These are phyloP conservation scores for Trichoderma pleuroti DNA, from an alignment of 2,329 filamentous ascomycete species.

Conservation along the genomic window DNA sequence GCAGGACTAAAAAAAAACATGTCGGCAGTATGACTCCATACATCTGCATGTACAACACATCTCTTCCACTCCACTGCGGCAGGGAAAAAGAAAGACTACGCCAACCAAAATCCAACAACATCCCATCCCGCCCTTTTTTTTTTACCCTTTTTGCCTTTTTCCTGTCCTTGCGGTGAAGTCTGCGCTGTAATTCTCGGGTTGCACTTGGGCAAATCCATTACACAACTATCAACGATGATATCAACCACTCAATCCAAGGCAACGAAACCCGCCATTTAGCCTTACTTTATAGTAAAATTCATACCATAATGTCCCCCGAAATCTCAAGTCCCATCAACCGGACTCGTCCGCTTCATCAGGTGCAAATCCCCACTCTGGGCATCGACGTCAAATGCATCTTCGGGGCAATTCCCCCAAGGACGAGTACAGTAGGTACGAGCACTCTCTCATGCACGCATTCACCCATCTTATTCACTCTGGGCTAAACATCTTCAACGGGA, in stretches of 20 bases:
- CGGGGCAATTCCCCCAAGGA: background rate
- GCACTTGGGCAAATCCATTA: no score
- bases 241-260: background rate
- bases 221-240: background rate
- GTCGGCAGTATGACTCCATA: conserved; percentile 11
- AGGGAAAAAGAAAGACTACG: background rate
- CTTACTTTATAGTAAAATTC: background rate
- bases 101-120: background rate
- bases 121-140: background rate
- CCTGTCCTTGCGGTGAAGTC: background rate
- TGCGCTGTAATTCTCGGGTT: background rate
- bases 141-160: background rate
- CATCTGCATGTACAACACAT: conserved; percentile 16
- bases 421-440: background rate
- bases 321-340: background rate
- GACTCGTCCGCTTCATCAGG: background rate
- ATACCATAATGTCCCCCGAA: no score
- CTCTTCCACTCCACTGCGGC: conserved; percentile 2
- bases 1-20: background rate
- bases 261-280: background rate
- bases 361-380: background rate
- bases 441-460: background rate
- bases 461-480: background rate
- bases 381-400: background rate
- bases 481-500: background rate